Conservation (phyloP, 2,329 filamentous ascomycete genomes). For the Trichoderma citrinoviride region DNA sequence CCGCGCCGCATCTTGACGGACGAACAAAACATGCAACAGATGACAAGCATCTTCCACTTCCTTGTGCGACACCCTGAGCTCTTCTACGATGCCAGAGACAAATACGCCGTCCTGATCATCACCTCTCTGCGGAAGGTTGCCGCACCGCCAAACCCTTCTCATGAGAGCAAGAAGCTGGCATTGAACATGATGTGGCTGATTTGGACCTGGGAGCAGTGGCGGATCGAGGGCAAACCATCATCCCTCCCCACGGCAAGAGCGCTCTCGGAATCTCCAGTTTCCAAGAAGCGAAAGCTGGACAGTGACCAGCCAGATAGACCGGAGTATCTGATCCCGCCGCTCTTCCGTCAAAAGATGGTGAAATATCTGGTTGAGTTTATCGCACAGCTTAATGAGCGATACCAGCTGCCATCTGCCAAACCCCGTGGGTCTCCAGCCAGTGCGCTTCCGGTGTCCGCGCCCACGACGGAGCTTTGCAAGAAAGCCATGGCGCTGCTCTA, state of each 20-base stretch:
- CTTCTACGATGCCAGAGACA: conserved; percentile 93
- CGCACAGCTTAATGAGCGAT: conserved; percentile 82
- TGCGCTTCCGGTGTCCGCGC: conserved; percentile 49
- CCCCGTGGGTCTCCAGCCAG: conserved; percentile 52
- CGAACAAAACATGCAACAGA: conserved; percentile 92
- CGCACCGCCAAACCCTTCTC: conserved; percentile 75
- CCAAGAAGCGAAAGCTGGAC: conserved; percentile 74
- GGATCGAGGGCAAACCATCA: conserved; percentile 59
- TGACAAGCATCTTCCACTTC: conserved; percentile 97
- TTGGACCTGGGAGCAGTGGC: conserved; percentile 86
- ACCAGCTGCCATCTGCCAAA: conserved; percentile 69
- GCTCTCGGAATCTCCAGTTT: conserved; percentile 67
- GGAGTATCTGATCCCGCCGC: conserved; percentile 66
- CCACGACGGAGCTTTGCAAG: conserved; percentile 75
- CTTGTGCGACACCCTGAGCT: conserved; percentile 86
- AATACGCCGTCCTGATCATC: conserved; percentile 86
- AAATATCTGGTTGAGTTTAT: conserved; percentile 97
- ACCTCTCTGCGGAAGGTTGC: conserved; percentile 86
- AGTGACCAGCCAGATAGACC: conserved; percentile 55
- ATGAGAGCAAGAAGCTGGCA: conserved; percentile 87
- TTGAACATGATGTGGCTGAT: conserved; percentile 88
- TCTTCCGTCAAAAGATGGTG: conserved; percentile 74
- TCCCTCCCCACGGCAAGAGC: conserved; percentile 32
- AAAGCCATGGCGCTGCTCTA: conserved; percentile 79
- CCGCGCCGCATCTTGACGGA: conserved; percentile 89